Evolutionary conservation across 371 early-diverging fungal species (phyloP), one percentile per base, ranked within the genome.

Genomic region (Mortierella sp.): DNA sequence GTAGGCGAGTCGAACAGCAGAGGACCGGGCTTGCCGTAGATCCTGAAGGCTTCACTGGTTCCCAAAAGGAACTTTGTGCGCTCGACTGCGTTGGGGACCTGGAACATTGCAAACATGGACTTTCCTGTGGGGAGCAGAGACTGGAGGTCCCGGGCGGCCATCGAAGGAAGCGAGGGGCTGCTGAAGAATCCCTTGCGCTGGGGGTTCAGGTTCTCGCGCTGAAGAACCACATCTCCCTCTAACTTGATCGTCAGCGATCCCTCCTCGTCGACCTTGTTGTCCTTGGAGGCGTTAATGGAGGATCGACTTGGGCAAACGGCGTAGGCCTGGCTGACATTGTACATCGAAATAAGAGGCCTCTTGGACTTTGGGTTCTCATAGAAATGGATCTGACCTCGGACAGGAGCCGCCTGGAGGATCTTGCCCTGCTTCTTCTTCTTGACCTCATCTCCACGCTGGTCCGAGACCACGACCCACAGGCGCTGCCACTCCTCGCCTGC

Each of bases 241-340:
- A 86, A 45, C 66, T 86, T 86, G 74, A 79, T 70, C 26, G 76
- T 74, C 63, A 85, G 67, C n/a, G 86, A 86, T n/a, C 83, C 80
- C 19, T 86, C 80, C 40, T 79, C 85, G 13, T 79, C 80, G 19
- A 58, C 68, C 70, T 79, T 79, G 72, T 73, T 77, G n/a, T 79
- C 77, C 68, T 82, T 77, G 66, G 75, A 72, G 22, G 78, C 78
- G 14, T 73, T 76, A 31, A 79, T 52, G n/a, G 75, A 69, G 24
- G 79, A 78, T 22, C 79, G 84, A 47, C 70, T 79, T 16, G 95
- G 96, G 71, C 93, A 95, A 52, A 95, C 88, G 5, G 94, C 92
- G 71, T 94, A 95, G 2, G 91, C 93, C 70, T 91, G 92, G 39
- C 85, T 87, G 45, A 92, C 86, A 34, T 88, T 86, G 26, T 86